These are phyloP conservation scores for Talaromyces sp. DNA, from an alignment of 2,329 filamentous ascomycete genomes.

Conservation along the genomic window DNA sequence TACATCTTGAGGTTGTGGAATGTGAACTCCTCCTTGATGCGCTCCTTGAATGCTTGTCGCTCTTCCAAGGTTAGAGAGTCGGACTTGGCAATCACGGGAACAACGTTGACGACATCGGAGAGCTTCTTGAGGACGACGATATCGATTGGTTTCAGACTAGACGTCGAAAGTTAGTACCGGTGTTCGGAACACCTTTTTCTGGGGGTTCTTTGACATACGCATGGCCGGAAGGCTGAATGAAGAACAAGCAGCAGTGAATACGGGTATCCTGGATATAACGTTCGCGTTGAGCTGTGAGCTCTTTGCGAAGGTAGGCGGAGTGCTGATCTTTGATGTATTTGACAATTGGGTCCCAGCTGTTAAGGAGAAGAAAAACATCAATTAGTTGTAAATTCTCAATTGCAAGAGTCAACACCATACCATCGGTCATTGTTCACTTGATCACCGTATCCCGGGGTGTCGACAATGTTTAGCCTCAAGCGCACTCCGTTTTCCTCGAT, in stretches of 20 bases:
- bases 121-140: constrained; percentile 99
- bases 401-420: constrained; percentile 27
- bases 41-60: constrained; percentile 93
- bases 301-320: constrained; percentile 97
- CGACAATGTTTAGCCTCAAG: constrained; percentile 95
- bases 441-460: constrained; percentile 96
- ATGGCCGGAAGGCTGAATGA: constrained; percentile 98
- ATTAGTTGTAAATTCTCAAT: constrained; percentile 16
- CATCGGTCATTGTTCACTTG: constrained; percentile 99
- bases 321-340: constrained; percentile 99
- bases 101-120: constrained; percentile 97
- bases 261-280: constrained; percentile 98
- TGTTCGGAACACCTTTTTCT: neutral
- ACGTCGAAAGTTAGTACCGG: constrained; percentile 12
- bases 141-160: constrained; percentile 87
- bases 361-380: neutral
- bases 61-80: constrained; percentile 95
- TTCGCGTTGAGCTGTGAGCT: constrained; percentile 97
- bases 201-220: constrained; percentile 46
- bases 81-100: constrained; percentile 97
- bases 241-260: constrained; percentile 99
- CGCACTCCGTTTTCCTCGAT: constrained; percentile 99
- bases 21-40: constrained; percentile 98
- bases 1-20: constrained; percentile 99
- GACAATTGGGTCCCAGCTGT: constrained; percentile 94